These are phyloP conservation scores for Bonia amplexicaulis DNA, from an alignment of 176 grass and related monocot genomes.

Conservation along the genomic window DNA sequence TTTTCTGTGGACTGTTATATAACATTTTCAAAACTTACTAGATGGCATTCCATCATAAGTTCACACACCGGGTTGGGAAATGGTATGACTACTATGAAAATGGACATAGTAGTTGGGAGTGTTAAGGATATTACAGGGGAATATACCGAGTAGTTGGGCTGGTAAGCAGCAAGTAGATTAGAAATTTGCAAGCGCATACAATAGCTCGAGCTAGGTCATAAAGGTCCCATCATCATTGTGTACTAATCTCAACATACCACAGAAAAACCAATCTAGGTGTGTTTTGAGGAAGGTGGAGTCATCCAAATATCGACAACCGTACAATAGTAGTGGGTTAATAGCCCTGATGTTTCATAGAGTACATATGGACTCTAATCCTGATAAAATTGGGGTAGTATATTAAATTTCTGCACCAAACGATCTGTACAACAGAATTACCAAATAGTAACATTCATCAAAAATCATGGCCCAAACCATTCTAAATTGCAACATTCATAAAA, in stretches of 20 bases:
- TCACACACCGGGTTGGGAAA: not conserved
- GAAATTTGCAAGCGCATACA: not conserved
- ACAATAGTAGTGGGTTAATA: not conserved
- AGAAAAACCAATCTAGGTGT: not conserved
- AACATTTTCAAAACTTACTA: not conserved
- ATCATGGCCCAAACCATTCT: not conserved
- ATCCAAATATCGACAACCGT: not conserved
- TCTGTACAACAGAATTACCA: not conserved
- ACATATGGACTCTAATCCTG: not conserved
- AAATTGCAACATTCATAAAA: not conserved
- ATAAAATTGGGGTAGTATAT: not conserved
- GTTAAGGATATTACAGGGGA: too few relatives aligned
- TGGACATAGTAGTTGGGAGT: not conserved
- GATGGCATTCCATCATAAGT: not conserved
- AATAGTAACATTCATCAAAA: not conserved
- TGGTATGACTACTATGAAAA: constrained; percentile 11
- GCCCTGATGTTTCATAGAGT: not conserved
- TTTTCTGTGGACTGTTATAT: not conserved
- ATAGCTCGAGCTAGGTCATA: not conserved
- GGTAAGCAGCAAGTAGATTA: not conserved
- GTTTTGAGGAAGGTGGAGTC: not conserved
- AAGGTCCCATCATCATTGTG: not conserved
- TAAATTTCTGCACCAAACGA: not conserved
- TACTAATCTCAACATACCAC: not conserved
- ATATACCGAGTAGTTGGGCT: not conserved